Evolutionary conservation across 176 grass and related monocot species (phyloP), one percentile per base, ranked within the genome.

Genomic region (Stipa capillata): DNA sequence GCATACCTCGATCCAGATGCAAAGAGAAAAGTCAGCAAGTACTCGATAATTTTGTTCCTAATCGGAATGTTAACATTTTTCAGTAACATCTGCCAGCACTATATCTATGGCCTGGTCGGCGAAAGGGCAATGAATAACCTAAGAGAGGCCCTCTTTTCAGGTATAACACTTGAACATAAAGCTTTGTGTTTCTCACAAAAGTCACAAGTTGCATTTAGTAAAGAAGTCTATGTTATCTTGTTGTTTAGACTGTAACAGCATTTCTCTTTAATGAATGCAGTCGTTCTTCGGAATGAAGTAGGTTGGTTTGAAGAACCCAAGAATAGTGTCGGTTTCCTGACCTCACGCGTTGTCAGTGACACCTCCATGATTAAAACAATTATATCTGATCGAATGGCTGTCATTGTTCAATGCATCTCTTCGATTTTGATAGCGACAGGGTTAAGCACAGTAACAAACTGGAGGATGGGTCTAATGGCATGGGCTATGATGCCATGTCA

Each of bases 401-500:
- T 90, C 15, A 90, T 93, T 56, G 87, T 89, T 36, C 91, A 93
- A 21, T 89, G 85, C 48, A 75, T 93, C 73, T 93, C 87, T 56
- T 89, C 91, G 9, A 93, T 93, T 58, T 11, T 93, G 44, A 85
- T 93, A 75, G 91, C 91, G 41, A 93, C 87, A 32, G 23, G 18
- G 1, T 21, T 93, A 52, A 90, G 91, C 31, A 87, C 20, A 36
- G 16, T 0, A 18, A 77, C 87, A 29, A 74, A 90, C 68, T 93
- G 91, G 91, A 84, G 91, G 33, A 93, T 93, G 84, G 85, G 84
- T 47, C 69, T 93, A 42, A 85, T 93, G 43, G 56, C 91, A 77
- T 93, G 84, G 91, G 82, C 87, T 23, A 16, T 87, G 23, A 87
- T 93, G 87, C 91, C 91, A 40, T 87, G 73, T 55, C 91, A 90